phyloP scores from a whole-genome alignment of 2,329 filamentous ascomycete species.

The Zopfia rhizophila region DNA sequence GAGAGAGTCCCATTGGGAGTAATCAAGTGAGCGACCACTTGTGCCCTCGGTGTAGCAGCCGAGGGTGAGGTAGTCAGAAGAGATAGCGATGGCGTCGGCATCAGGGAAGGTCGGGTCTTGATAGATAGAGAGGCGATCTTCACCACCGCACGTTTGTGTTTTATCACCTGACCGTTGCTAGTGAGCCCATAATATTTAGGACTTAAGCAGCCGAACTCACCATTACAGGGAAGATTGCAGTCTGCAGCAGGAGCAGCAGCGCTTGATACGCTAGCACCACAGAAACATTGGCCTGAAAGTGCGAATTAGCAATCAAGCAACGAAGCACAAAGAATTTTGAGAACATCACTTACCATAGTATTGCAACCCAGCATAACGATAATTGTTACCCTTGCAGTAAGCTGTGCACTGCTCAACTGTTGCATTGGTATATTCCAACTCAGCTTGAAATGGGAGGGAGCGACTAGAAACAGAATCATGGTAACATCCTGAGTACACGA shows the following conservation, averaged over 20 bases:
- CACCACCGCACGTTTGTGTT: constrained; percentile 28
- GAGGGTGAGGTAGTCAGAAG: constrained; percentile 34
- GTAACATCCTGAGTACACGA: constrained; percentile 50
- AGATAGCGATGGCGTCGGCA: constrained; percentile 32
- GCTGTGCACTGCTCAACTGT: constrained; percentile 49
- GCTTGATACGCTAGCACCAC: constrained; percentile 26
- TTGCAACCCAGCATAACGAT: constrained; percentile 41
- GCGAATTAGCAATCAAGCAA: constrained; percentile 1
- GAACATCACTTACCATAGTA: constrained; percentile 22
- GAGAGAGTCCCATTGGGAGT: constrained; percentile 42
- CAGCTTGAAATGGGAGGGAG: constrained; percentile 39
- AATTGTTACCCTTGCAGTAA: constrained; percentile 51
- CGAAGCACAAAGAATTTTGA: no score
- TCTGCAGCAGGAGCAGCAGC: constrained; percentile 21
- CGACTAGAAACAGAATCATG: constrained; percentile 34
- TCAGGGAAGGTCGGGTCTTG: constrained; percentile 50
- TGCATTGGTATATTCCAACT: constrained; percentile 41
- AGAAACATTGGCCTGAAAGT: constrained; percentile 29
- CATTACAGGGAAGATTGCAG: constrained; percentile 34
- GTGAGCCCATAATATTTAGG: background rate
- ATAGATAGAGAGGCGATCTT: constrained; percentile 40
- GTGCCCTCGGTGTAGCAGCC: constrained; percentile 55
- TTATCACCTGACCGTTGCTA: constrained; percentile 16
- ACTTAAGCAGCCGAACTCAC: constrained; percentile 5
- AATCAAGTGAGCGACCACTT: constrained; percentile 36